Percentiles rank a stretch among this genome's conserved stretches.
Evolutionary conservation across 352 stramenopile species (phyloP).

Genomic region (Saprolegnia diclina): DNA sequence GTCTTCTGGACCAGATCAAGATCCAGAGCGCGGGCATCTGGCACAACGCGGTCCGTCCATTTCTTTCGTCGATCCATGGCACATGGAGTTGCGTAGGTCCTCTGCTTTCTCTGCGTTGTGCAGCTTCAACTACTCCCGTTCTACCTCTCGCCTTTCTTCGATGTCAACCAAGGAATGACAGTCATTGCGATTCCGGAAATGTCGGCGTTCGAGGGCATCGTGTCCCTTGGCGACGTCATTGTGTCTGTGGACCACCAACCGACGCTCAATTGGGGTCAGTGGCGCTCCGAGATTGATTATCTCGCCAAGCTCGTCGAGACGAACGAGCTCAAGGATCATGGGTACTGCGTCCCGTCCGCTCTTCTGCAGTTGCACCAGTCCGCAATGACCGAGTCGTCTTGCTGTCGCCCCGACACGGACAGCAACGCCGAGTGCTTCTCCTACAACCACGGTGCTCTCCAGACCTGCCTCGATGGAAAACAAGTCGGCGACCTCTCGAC

Average conservation of each 20-base stretch:
- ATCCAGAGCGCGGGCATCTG: conserved; percentile 28
- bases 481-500: conserved; percentile 13
- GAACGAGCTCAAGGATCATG: conserved; percentile 4
- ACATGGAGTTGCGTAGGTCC: background rate
- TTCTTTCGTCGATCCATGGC: background rate
- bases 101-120: conserved; percentile 11
- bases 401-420: conserved; percentile 19
- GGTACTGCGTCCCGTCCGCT: conserved; percentile 15
- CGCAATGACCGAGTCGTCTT: conserved; percentile 17
- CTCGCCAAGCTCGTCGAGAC: conserved; percentile 12
- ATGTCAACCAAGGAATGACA: conserved; percentile 16
- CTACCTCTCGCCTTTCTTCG: conserved; percentile 21
- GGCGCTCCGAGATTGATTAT: conserved; percentile 3
- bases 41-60: conserved; percentile 16
- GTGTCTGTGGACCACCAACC: conserved; percentile 17
- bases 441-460: background rate
- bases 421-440: conserved; percentile 23
- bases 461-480: conserved; percentile 22
- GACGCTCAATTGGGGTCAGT: conserved; percentile 4
- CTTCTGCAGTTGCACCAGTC: background rate
- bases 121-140: conserved; percentile 11
- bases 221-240: conserved; percentile 21
- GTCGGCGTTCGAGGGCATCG: conserved; percentile 19
- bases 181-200: conserved; percentile 19
- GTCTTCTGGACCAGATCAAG: conserved; percentile 23